These are phyloP conservation scores for Lentinus tigrinus DNA, from an alignment of 768 basidiomycete species.

Conservation along the genomic window DNA sequence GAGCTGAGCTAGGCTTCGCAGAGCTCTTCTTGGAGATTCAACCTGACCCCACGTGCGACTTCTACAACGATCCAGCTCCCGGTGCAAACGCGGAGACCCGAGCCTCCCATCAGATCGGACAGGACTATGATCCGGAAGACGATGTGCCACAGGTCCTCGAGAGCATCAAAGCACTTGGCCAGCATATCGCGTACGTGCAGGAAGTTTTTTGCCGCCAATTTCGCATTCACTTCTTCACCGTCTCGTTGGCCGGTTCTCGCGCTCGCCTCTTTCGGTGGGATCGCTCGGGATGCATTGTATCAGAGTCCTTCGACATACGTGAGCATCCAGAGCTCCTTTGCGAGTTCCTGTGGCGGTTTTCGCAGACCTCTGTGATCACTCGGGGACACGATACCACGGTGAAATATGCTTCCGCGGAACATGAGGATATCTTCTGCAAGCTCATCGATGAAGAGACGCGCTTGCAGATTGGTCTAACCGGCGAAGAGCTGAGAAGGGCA, in stretches of 20 bases:
- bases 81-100: too few relatives aligned
- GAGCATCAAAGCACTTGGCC: not conserved
- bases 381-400: slow-evolving; percentile 28
- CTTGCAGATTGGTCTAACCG: not conserved
- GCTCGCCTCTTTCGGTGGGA: slow-evolving; percentile 34
- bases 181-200: not conserved
- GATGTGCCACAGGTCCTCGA: not conserved
- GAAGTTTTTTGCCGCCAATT: slow-evolving; percentile 25
- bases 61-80: slow-evolving; percentile 6
- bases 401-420: not conserved
- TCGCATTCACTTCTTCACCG: slow-evolving; percentile 28
- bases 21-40: slow-evolving; percentile 15
- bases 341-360: slow-evolving; percentile 33
- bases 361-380: slow-evolving; percentile 4
- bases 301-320: slow-evolving; percentile 26
- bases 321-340: slow-evolving; percentile 20
- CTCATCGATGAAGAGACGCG: not conserved
- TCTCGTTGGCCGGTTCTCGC: slow-evolving; percentile 25
- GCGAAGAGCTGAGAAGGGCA: not conserved
- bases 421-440: slow-evolving; percentile 1
- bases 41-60: not conserved
- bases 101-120: too few relatives aligned
- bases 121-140: too few relatives aligned
- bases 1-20: not conserved
- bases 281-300: slow-evolving; percentile 32